phyloP scores from a whole-genome alignment of 1,284 basidiomycete species.

The Naganishia sp. region DNA sequence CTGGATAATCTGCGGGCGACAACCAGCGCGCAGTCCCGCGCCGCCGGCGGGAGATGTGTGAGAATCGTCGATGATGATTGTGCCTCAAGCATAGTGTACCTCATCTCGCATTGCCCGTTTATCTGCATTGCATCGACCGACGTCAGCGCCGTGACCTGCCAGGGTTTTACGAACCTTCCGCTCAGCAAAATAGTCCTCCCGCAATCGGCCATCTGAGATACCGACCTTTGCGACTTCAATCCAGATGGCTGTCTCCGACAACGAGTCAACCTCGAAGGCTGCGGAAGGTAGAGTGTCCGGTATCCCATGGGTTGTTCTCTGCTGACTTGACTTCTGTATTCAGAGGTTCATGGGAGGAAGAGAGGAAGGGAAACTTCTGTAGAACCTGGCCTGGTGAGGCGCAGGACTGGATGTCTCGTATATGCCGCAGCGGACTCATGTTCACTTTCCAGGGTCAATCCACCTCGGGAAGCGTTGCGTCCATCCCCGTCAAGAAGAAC shows the following conservation, averaged over 20 bases:
- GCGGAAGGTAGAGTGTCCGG: slow-evolving; percentile 9
- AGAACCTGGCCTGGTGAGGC: slow-evolving; percentile 21
- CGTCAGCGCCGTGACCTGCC: no score
- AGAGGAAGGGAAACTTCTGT: slow-evolving; percentile 49
- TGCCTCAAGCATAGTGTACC: no score
- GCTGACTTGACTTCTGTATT: not conserved
- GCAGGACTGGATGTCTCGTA: not conserved
- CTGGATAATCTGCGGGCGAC: no score
- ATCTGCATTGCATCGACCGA: no score
- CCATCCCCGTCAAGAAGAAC: slow-evolving; percentile 51
- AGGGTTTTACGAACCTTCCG: no score
- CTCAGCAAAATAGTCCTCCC: no score
- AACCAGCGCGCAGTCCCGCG: no score
- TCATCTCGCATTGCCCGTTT: no score
- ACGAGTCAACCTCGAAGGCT: slow-evolving; percentile 14
- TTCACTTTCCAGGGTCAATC: slow-evolving; percentile 22
- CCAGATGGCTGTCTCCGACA: slow-evolving; percentile 26
- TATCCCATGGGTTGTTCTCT: not conserved
- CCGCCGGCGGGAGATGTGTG: no score
- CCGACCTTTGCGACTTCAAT: not conserved
- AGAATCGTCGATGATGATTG: no score
- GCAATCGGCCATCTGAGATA: slow-evolving; percentile 18
- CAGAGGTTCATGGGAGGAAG: slow-evolving; percentile 37
- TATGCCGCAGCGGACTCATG: not conserved
- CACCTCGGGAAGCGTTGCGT: slow-evolving; percentile 24